These are phyloP conservation scores for Sphagnum magellanicum DNA, from an alignment of 228 moss, liverwort and hornwort species.

Conservation along the genomic window DNA sequence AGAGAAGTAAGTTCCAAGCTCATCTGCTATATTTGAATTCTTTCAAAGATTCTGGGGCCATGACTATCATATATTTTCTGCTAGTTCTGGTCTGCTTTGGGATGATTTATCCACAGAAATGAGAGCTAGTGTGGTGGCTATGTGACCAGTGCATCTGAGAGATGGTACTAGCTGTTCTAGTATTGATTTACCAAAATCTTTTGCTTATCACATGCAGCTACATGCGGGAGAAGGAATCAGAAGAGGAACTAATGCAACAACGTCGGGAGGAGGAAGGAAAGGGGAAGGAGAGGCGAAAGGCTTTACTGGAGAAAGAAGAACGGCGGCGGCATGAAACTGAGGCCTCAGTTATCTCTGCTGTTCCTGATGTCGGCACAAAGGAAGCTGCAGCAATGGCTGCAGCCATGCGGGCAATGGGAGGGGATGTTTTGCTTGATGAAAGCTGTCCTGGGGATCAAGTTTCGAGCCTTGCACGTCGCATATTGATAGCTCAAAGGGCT, in stretches of 20 bases:
- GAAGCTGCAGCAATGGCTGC: conserved; percentile 99
- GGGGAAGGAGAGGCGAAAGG: conserved; percentile 50
- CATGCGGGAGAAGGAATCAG: conserved; percentile 57
- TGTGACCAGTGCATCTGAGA: no score
- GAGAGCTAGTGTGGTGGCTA: no score
- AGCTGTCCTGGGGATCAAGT: conserved; percentile 89
- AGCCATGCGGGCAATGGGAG: conserved; percentile 93
- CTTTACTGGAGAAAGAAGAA: conserved; percentile 43
- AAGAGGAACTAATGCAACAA: conserved; percentile 46
- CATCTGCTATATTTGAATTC: no score
- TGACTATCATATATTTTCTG: no score
- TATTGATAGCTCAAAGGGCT: conserved; percentile 83
- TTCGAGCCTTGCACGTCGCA: conserved; percentile 87
- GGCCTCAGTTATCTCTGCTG: conserved; percentile 43
- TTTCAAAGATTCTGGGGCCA: no score
- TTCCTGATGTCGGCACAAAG: conserved; percentile 49
- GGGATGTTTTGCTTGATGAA: conserved; percentile 92
- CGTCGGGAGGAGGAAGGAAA: conserved; percentile 52
- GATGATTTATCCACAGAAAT: no score
- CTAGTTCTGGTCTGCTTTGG: no score
- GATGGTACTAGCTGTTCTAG: no score
- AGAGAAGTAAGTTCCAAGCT: conserved; percentile 67
- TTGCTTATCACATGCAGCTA: conserved; percentile 16
- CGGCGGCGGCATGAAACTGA: conserved; percentile 41
- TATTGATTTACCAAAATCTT: no score